Evolutionary conservation across 129 eudicot genomes (phyloP), one percentile per base, ranked within the genome.

Genomic region (Flaveria brownii): DNA sequence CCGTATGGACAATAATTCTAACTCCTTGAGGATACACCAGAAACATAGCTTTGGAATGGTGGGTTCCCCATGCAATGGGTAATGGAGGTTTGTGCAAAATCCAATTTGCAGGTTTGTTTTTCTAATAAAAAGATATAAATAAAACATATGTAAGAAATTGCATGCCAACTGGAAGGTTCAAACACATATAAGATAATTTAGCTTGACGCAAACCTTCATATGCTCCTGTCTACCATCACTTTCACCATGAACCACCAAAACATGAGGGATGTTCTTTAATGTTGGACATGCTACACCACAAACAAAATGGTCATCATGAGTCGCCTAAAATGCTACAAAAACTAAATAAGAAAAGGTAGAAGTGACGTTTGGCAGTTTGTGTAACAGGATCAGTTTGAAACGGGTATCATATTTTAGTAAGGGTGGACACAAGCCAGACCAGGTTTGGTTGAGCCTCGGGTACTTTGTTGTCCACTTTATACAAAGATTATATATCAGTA

Each of bases 41-140:
- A 87, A 95, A 79, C 99, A 95, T 91, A 47, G 97, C 99, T 83
- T 95, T 95, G 30, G 99, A 95, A 81, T 95, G 99, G 84, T 95
- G 96, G 18, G 99, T 95, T 68, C 99, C 99, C 80, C 93, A 95
- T 71, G 99, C 91, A 63, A 95, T 95, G 33, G 99, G 99, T 46
- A 95, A 77, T 7, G 92, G 87, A 67, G 99, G 99, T 82, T 91
- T 95, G 87, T 95, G 99, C 72, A 95, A 82, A 57, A 95, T 83
- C 97, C 97, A 95, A 72, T 87, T 87, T 55, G 89, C 71, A 72
- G 84, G 91, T 83, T 89, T 95, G 81, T 61, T 87, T 82, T 81
- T 91, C 99, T 95, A 72, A 28, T 95, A 66, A 28, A 77, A 82
- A 77, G 3, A 86, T 18, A 72, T 56, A 51, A 78, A 81, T 50